phyloP scores from a whole-genome alignment of 768 basidiomycete species.

The Tulasnella sp. region DNA sequence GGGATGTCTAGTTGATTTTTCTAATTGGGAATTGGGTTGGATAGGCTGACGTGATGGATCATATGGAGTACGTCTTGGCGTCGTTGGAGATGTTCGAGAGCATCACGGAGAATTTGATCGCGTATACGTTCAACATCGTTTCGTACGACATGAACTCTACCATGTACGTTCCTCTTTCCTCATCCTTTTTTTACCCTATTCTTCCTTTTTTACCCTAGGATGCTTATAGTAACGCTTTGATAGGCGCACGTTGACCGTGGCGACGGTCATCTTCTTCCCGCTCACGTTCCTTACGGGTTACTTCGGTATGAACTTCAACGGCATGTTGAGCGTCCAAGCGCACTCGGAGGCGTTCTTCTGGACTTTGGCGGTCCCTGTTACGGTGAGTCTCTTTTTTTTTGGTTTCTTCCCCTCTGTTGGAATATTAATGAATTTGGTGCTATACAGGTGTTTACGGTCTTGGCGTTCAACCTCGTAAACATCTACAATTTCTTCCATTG shows the following conservation, averaged over 20 bases:
- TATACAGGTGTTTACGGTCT: background rate
- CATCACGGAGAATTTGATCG: conserved; percentile 59
- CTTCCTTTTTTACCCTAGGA: too few species aligned
- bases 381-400: conserved; percentile 27
- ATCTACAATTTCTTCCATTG: background rate
- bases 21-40: too few species aligned
- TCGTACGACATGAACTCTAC: conserved; percentile 68
- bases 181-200: too few species aligned
- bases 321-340: conserved; percentile 7
- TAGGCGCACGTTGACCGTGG: background rate
- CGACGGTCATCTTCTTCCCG: conserved; percentile 47
- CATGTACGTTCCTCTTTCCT: conserved; percentile 40
- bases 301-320: conserved; percentile 32
- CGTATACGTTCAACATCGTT: conserved; percentile 65
- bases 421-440: background rate
- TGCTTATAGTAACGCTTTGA: too few species aligned
- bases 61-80: conserved; percentile 58
- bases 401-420: background rate
- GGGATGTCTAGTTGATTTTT: too few species aligned
- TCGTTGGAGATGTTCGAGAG: conserved; percentile 64
- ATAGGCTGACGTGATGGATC: conserved; percentile 67
- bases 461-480: background rate
- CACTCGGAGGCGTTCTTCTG: conserved; percentile 34
- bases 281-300: conserved; percentile 59
- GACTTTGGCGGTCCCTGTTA: conserved; percentile 49